Base-by-base conservation (phyloP, 2,329 filamentous ascomycete species). In the Metarhizium robertsii region DNA sequence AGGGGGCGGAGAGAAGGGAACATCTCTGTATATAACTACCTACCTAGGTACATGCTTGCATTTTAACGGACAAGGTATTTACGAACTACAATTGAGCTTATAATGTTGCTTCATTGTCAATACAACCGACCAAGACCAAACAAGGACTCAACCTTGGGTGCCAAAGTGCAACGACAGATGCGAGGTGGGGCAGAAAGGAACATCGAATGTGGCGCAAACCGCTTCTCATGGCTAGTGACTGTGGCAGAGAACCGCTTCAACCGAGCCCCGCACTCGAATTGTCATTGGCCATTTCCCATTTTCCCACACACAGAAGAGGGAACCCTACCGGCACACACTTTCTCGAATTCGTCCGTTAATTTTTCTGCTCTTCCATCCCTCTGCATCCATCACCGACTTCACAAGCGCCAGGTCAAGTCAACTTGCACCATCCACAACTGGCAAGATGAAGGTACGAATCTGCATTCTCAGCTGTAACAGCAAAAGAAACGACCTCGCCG, bases 361-460 rank as follows among this genome's bases (percentile, higher is more conserved):
- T 67, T 70, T 70, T 65, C 25, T 25, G 25, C 25, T 25, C 50
- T 54, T 53, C 62, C 60, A 59, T 52, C 14, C 55, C 45, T 18
- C 29, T 61, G 61, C 58, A 65, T 63, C 63, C 64, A 65, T 61
- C 64, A 64, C 62, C 67, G 65, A 67, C 64, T 69, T 70, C 67
- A 68, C 60, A 60, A 61, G 62, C 63, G 65, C 66, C 71, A 71
- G 70, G 71, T 71, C 71, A 71, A 73, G 70, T 68, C 66, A 71
- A 68, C 69, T 73, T 73, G 71, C 68, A 73, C 70, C 71, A 72
- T 65, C 67, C 69, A 70, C 69, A 66, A 68, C 73, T 70, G 72
- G 72, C 73, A 75, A 73, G 66, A 75, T 75, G 73, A 75, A 75
- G 73, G 73, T 75, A 73, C 58, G 72, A 57, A 47, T 10, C n/a